Base-by-base conservation (phyloP, 2,329 filamentous ascomycete species). In the Metarhizium humberi region DNA sequence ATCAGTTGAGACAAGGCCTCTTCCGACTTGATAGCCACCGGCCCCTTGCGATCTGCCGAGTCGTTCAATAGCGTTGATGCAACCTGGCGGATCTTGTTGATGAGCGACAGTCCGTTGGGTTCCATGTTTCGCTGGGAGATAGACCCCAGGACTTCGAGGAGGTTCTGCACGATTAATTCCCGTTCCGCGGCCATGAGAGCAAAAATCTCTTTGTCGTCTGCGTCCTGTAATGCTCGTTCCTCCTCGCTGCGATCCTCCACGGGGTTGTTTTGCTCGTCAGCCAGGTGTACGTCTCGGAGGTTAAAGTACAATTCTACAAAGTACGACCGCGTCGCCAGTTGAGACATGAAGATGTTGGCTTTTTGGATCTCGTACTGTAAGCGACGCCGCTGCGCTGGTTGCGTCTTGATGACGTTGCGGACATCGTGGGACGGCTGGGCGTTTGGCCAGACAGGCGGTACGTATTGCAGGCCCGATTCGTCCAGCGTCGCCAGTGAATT, bases 311-410 rank as follows among this genome's bases (percentile, higher is more conserved):
- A 86, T 67, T 95, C 90, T 0, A 95, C 89, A 55, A 92, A 84
- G 67, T 90, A 92, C 0, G 88, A 92, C 29, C 91, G 80, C 0
- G 90, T 95, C 2, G 86, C 85, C 10, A 96, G 75, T 63, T 91
- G 87, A 6, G 87, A 92, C 2, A 86, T 84, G 65, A 92, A 90
- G 43, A 96, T 88, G 67, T 95, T 95, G 6, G 90, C 88, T 67
- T 95, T 95, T 67, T 95, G 90, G 34, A 96, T 94, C 70, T 95
- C 91, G 61, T 86, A 90, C 66, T 94, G 89, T 4, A 91, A 68
- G 55, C 78, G 74, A 1, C 81, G 76, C 2, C 81, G 77, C 3
- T 76, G 73, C 30, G 72, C 66, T 1, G 78, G 76, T 30, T 81
- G 72, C 20, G 72, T 69, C 54, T 76, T 75, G 56, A 81, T 73